phyloP scores from a whole-genome alignment of 306 rosid genomes.

The Medicago ruthenica region DNA sequence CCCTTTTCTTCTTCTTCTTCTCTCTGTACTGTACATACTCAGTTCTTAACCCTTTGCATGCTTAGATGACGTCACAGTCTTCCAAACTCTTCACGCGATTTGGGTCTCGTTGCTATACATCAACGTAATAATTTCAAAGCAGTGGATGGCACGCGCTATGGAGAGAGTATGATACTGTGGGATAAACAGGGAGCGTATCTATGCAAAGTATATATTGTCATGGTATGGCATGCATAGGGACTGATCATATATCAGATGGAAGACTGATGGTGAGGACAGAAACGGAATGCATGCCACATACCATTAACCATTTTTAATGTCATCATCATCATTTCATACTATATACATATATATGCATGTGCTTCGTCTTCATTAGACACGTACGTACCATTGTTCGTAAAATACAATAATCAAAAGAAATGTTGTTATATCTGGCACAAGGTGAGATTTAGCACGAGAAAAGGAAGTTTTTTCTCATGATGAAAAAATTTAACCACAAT shows the following conservation, averaged over 20 bases:
- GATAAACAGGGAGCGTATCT: conserved; percentile 42
- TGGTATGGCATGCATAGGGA: conserved; percentile 85
- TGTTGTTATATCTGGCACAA: no score
- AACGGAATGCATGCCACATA: conserved; percentile 74
- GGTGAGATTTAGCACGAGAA: no score
- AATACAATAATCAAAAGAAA: no score
- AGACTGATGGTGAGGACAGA: conserved; percentile 46
- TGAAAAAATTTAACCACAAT: no score
- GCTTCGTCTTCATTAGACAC: no score
- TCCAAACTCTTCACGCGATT: conserved; percentile 18
- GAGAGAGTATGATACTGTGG: not conserved
- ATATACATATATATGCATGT: no score
- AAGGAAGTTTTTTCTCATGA: no score
- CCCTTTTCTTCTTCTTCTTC: not conserved
- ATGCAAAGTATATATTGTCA: conserved; percentile 75
- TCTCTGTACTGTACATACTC: not conserved
- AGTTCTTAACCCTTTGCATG: conserved; percentile 52
- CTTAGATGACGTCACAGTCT: conserved; percentile 49
- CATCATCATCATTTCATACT: no score
- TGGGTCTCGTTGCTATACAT: not conserved
- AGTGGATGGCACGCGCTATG: not conserved
- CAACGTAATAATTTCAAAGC: accelerated
- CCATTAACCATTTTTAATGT: conserved; percentile 18
- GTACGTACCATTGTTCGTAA: no score
- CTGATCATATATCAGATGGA: conserved; percentile 43